Evolutionary conservation across 345 rosid genomes (phyloP), one percentile per base, ranked within the genome.

Genomic region (Sapria himalayana): DNA sequence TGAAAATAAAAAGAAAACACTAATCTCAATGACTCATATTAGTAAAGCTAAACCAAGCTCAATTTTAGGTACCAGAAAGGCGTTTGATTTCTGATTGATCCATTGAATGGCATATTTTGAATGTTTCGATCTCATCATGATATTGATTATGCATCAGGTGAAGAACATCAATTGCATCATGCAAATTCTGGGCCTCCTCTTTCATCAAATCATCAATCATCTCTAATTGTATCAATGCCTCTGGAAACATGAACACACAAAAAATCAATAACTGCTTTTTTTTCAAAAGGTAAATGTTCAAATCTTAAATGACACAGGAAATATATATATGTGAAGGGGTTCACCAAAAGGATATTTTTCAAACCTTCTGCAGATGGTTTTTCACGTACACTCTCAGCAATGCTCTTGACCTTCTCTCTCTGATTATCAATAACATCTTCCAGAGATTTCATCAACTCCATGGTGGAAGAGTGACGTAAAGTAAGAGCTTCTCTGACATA

Each of bases 181-280:
- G 68, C 56, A 89, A 58, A 62, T 43, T 60, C 45, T 51, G 57
- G 3, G 76, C 73, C 72, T 82, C 93, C 36, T 74, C 85, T 62
- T 64, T 69, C 78, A 82, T 78, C 78, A 82, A 64, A 52, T 70
- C 81, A 46, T 78, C 78, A 41, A 82, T 72, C 60, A 62, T 67
- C 13, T 78, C 66, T 59, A 76, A 46, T 22, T 64, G 82, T 21
- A 58, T 52, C 40, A 63, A 53, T 54, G 58, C 60, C 59, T 75
- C 96, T 85, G 71, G 15, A 19, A 52, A 35, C 18, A 24, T 9
- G 13, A 51, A 36, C 23, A 3, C 41, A 4, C n/a, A n/a, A n/a
- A n/a, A n/a, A n/a, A n/a, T n/a, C n/a, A n/a, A n/a, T n/a, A n/a
- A n/a, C n/a, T n/a, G n/a, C n/a, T n/a, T n/a, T n/a, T n/a, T n/a